Evolutionary conservation across 345 rosid genomes (phyloP), one percentile per base, ranked within the genome.

Genomic region (Carallia brachiata): DNA sequence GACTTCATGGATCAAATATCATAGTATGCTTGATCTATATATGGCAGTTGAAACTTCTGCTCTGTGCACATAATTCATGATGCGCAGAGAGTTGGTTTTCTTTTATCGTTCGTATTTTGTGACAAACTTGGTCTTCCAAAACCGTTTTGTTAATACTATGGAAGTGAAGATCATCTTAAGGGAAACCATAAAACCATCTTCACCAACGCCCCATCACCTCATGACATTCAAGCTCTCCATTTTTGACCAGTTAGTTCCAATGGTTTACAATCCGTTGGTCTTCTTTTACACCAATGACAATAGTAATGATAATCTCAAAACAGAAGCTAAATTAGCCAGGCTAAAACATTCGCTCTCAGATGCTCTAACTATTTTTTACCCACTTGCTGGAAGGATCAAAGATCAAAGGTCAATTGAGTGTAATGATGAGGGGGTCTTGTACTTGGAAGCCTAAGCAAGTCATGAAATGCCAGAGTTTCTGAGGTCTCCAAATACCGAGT

Each of bases 121-220:
- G 44, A 39, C 7, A 7, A 39, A 7, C 44, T 39, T 39, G 44
- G 8, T 39, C 44, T 39, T 39, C 44, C 12, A 2, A 40, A 3
- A 40, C 48, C 48, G 13, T 40, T 68, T 68, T 9, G 70, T 39
- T 10, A 8, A 36, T 62, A 59, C 53, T 15, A n/a, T 31, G 37
- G 50, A 37, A 66, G 32, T 66, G 8, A 36, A 72, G 57, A 39
- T 72, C 59, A 47, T 52, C 37, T 65, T 31, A 4, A 57, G 65
- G 60, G 76, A 66, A 60, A 72, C 28, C 47, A 34, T 72, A 31
- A 65, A 65, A 62, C 76, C 76, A 23, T 58, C 70, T 9, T 66
- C 65, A 4, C 70, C 70, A 48, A 66, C 55, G 28, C 66, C 70
- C 32, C 59, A 12, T 17, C 65, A 48, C 63, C 65, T 65, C 0